Percentiles rank a stretch among this genome's conserved stretches.
phyloP scores from a whole-genome alignment of 1,284 basidiomycete genomes.

The Lentinula novae-zelandiae region DNA sequence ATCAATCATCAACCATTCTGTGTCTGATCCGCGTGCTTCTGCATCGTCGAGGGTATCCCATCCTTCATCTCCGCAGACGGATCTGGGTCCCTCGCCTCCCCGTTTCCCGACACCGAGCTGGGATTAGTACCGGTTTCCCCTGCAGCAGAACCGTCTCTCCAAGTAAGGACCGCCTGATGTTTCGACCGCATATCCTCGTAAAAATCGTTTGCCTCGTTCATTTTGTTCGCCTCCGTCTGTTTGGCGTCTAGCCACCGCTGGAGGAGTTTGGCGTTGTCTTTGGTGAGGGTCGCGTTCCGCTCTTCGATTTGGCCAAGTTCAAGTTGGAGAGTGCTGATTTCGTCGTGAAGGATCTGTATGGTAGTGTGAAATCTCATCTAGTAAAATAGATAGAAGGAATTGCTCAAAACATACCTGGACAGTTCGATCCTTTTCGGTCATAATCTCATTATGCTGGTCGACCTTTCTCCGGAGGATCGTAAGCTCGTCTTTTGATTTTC shows the following conservation, averaged over 20 bases:
- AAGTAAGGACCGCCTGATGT: slow-evolving; percentile 53
- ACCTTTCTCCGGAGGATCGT: slow-evolving; percentile 68
- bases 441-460: slow-evolving; percentile 81
- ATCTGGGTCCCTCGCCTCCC: slow-evolving; percentile 47
- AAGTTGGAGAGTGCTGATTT: slow-evolving; percentile 85
- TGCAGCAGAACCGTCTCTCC: slow-evolving; percentile 38
- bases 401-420: slow-evolving; percentile 61
- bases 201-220: slow-evolving; percentile 90
- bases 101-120: slow-evolving; percentile 66
- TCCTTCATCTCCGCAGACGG: slow-evolving; percentile 56
- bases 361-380: neutral
- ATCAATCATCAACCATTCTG: slow-evolving; percentile 82
- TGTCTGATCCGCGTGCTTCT: slow-evolving; percentile 71
- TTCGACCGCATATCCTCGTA: slow-evolving; percentile 78
- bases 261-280: slow-evolving; percentile 91
- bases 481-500: slow-evolving; percentile 72
- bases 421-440: slow-evolving; percentile 85
- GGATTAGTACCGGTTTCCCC: slow-evolving; percentile 23
- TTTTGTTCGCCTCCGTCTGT: slow-evolving; percentile 88
- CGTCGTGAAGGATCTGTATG: slow-evolving; percentile 85
- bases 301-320: slow-evolving; percentile 89
- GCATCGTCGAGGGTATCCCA: slow-evolving; percentile 67
- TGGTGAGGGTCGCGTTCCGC: slow-evolving; percentile 79
- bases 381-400: slow-evolving; percentile 7
- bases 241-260: slow-evolving; percentile 96